Conservation (phyloP, 345 rosid genomes). For the sweet orange (Citrus sinensis) region DVS_A1.0 CM039163.1:5768501-5769000, state of each 20-base stretch:
- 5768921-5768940: neutral
- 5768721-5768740: neutral
- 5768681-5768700: neutral
- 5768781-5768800: neutral
- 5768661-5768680: neutral
- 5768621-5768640: neutral
- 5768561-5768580: neutral
- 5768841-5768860: neutral
- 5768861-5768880: constrained; percentile 1
- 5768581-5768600: neutral
- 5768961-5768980: neutral
- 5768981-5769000: too few relatives aligned
- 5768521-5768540: neutral
- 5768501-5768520: neutral
- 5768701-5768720: neutral
- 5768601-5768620: too few relatives aligned
- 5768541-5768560: neutral
- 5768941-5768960: neutral
- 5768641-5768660: neutral
- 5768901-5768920: neutral
- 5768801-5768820: neutral
- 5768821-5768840: too few relatives aligned
- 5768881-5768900: neutral
- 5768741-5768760: neutral
- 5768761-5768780: neutral